A percentile compares a stretch with the other conserved stretches of the same genome.
These are phyloP conservation scores for Barbarea vulgaris DNA, from an alignment of 345 rosid species.

Conservation along the genomic window DNA sequence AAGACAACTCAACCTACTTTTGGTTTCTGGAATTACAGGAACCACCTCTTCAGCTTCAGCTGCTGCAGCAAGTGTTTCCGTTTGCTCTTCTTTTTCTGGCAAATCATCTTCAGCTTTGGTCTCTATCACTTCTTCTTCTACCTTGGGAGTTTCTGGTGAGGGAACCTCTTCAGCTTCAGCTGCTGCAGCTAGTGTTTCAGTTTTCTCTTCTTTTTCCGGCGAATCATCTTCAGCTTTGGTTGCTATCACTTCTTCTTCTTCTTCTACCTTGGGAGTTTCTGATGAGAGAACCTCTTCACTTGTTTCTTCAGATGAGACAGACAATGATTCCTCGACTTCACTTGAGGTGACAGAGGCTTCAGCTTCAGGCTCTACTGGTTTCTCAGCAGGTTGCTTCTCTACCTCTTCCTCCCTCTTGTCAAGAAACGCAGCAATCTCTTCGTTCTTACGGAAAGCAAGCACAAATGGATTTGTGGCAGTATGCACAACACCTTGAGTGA, in stretches of 20 bases:
- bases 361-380: constrained; percentile 40
- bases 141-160: constrained; percentile 48
- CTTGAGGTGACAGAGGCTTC: constrained; percentile 36
- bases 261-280: constrained; percentile 44
- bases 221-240: constrained; percentile 21
- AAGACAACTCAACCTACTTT: constrained; percentile 44
- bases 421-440: constrained; percentile 75
- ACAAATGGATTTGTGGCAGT: constrained; percentile 75
- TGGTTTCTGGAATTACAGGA: constrained; percentile 38
- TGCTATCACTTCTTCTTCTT: constrained; percentile 38
- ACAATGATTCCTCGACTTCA: constrained; percentile 31
- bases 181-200: constrained; percentile 39
- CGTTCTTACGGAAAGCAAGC: constrained; percentile 72
- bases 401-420: constrained; percentile 70
- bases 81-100: constrained; percentile 36
- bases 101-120: constrained; percentile 43
- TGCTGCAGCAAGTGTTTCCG: constrained; percentile 42
- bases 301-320: constrained; percentile 45
- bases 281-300: constrained; percentile 46
- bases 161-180: constrained; percentile 44
- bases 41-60: constrained; percentile 42
- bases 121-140: constrained; percentile 33
- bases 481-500: constrained; percentile 62
- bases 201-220: constrained; percentile 32
- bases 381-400: constrained; percentile 41